A percentile compares a stretch with the other conserved stretches of the same genome.
Evolutionary conservation across 2,329 filamentous ascomycete species (phyloP).

Genomic region (Pseudogymnoascus sp.): DNA sequence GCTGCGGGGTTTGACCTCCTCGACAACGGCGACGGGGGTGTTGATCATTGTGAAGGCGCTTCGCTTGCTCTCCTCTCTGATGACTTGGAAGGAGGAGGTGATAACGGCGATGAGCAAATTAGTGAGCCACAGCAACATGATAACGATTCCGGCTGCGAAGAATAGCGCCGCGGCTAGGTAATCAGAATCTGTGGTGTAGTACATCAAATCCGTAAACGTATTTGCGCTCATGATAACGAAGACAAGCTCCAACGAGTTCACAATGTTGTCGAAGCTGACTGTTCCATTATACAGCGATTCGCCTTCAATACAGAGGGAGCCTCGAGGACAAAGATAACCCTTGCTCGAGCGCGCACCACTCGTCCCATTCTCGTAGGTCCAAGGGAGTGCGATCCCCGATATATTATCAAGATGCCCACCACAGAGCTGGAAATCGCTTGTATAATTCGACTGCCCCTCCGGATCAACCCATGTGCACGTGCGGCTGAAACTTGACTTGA

Average conservation of each 20-base stretch:
- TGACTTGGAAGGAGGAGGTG: slow-evolving; percentile 96
- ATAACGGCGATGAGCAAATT: slow-evolving; percentile 95
- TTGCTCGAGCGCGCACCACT: slow-evolving; percentile 55
- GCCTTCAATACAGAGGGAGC: slow-evolving; percentile 77
- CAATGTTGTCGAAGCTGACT: slow-evolving; percentile 90
- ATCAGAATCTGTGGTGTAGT: slow-evolving; percentile 86
- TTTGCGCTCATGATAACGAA: slow-evolving; percentile 99
- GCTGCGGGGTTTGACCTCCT: slow-evolving; percentile 33
- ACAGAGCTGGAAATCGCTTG: slow-evolving; percentile 69
- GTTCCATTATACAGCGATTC: slow-evolving; percentile 76
- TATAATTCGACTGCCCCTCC: slow-evolving; percentile 51
- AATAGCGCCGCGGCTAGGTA: slow-evolving; percentile 81
- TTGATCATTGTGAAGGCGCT: slow-evolving; percentile 85
- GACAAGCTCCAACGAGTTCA: slow-evolving; percentile 85
- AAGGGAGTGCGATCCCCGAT: slow-evolving; percentile 56
- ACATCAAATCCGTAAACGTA: slow-evolving; percentile 92
- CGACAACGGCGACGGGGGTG: slow-evolving; percentile 30
- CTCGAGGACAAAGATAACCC: slow-evolving; percentile 79
- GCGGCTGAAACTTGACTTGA: slow-evolving; percentile 74
- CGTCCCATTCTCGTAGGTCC: slow-evolving; percentile 53
- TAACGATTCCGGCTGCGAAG: slow-evolving; percentile 68
- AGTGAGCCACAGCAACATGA: slow-evolving; percentile 93
- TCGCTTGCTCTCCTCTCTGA: slow-evolving; percentile 88
- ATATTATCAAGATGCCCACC: slow-evolving; percentile 68
- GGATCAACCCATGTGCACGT: slow-evolving; percentile 74